Conservation (phyloP, 176 grass and related monocot genomes). For the Calamus simplicifolius region DNA sequence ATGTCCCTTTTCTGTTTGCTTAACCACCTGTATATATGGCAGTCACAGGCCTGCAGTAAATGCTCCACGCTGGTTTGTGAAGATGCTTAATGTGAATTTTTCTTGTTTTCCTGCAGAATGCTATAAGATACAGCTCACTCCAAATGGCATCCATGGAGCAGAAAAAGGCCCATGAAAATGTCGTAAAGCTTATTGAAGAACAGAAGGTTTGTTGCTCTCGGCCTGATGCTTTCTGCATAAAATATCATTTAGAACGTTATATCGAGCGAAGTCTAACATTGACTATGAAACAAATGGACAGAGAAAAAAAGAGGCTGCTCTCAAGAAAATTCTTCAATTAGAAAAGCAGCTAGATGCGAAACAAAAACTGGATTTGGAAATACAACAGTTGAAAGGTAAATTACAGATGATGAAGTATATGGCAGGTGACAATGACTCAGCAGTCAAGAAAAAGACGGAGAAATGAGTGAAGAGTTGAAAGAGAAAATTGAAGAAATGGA, state of each 20-base stretch:
- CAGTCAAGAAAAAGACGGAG: conserved; percentile 23
- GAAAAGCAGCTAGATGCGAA: conserved; percentile 49
- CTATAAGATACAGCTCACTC: conserved; percentile 47
- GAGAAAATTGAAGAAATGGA: conserved; percentile 53
- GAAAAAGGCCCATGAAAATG: conserved; percentile 38
- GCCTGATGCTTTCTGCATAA: background rate
- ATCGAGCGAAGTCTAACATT: too few relatives aligned
- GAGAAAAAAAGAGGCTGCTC: conserved; percentile 46
- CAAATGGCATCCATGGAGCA: conserved; percentile 46
- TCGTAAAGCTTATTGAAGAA: conserved; percentile 51
- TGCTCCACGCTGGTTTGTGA: too few relatives aligned
- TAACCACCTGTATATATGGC: too few relatives aligned
- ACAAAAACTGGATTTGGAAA: conserved; percentile 52
- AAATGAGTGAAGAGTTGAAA: conserved; percentile 34
- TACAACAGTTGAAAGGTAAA: conserved; percentile 44
- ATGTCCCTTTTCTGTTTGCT: too few relatives aligned
- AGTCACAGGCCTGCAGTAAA: too few relatives aligned
- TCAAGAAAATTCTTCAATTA: conserved; percentile 38
- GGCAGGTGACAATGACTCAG: conserved; percentile 33
- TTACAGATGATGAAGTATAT: conserved; percentile 44
- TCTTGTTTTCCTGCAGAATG: conserved; percentile 29
- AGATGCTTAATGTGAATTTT: too few relatives aligned
- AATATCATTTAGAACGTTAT: too few relatives aligned
- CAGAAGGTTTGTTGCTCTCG: conserved; percentile 42
- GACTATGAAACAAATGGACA: conserved; percentile 3